A percentile compares a stretch with the other conserved stretches of the same genome.
These are phyloP conservation scores for Chalciporus piperatus DNA, from an alignment of 768 basidiomycete genomes.

Conservation along the genomic window DNA sequence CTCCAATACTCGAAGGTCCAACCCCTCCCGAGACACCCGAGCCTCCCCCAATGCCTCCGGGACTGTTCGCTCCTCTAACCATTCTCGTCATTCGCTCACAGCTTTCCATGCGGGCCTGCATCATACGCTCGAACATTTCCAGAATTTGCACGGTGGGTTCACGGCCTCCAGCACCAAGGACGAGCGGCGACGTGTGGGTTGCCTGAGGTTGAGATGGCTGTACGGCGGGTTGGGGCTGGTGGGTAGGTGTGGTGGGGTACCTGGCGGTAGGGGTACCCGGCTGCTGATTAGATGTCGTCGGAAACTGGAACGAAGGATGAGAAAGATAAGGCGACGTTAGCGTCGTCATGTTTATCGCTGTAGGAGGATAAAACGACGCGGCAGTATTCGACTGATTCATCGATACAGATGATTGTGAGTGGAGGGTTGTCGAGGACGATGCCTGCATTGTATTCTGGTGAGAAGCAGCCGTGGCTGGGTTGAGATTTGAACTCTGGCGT, in stretches of 20 bases:
- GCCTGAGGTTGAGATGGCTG: constrained; percentile 13
- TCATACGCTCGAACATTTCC: constrained; percentile 67
- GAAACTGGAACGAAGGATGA: constrained; percentile 29
- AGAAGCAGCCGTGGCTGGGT: constrained; percentile 25
- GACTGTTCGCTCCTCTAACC: constrained; percentile 37
- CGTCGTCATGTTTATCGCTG: constrained; percentile 29
- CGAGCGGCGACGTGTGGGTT: constrained; percentile 20
- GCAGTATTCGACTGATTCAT: constrained; percentile 15
- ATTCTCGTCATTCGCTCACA: constrained; percentile 64
- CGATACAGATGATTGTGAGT: constrained; percentile 16
- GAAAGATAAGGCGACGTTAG: constrained; percentile 32
- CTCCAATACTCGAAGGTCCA: constrained; percentile 23
- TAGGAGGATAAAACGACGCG: constrained; percentile 28
- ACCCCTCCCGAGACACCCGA: constrained; percentile 8
- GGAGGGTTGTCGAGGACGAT: constrained; percentile 12
- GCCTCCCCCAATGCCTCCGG: constrained; percentile 13
- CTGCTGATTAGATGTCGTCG: constrained; percentile 11
- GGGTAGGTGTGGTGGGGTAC: constrained; percentile 11
- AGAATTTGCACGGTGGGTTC: constrained; percentile 53
- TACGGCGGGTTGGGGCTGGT: constrained; percentile 1
- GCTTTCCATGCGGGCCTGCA: constrained; percentile 74
- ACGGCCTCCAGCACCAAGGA: constrained; percentile 30
- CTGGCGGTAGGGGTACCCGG: constrained; percentile 9
- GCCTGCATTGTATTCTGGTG: constrained; percentile 16
- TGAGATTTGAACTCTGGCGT: constrained; percentile 31